Percentiles rank a stretch among this genome's conserved stretches.
phyloP scores from a whole-genome alignment of 2,329 filamentous ascomycete species.

The Zalaria obscura region DNA sequence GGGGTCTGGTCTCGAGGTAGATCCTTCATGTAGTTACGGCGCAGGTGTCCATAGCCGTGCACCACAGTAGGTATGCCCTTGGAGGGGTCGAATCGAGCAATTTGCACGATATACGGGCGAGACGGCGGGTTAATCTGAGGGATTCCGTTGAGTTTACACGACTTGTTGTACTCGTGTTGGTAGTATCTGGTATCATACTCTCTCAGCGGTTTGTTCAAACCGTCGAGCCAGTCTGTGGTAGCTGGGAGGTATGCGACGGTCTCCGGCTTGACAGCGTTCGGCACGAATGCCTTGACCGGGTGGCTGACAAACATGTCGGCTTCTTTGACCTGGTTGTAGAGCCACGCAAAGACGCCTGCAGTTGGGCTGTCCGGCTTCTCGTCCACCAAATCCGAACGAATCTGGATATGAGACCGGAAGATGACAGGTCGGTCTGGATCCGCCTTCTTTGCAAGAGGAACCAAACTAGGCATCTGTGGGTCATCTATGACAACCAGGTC shows the following conservation, averaged over 20 bases:
- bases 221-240: constrained; percentile 74
- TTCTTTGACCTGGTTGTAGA: constrained; percentile 57
- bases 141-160: constrained; percentile 46
- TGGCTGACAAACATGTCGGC: constrained; percentile 74
- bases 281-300: constrained; percentile 63
- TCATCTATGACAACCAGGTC: constrained; percentile 70
- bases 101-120: constrained; percentile 63
- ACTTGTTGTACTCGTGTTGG: constrained; percentile 54
- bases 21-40: constrained; percentile 40
- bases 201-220: constrained; percentile 61
- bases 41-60: constrained; percentile 60
- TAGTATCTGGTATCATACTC: constrained; percentile 62
- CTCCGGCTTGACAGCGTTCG: constrained; percentile 47
- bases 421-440: constrained; percentile 64
- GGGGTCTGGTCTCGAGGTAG: constrained; percentile 38
- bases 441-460: constrained; percentile 56
- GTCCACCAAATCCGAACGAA: constrained; percentile 58
- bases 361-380: constrained; percentile 47
- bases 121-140: constrained; percentile 43
- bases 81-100: constrained; percentile 70
- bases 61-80: constrained; percentile 72
- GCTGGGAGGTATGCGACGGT: constrained; percentile 66
- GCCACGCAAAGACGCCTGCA: constrained; percentile 58
- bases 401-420: constrained; percentile 73
- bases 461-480: constrained; percentile 70